Evolutionary conservation across 2,329 filamentous ascomycete species (phyloP).

Genomic region (Phoma sp.): DNA sequence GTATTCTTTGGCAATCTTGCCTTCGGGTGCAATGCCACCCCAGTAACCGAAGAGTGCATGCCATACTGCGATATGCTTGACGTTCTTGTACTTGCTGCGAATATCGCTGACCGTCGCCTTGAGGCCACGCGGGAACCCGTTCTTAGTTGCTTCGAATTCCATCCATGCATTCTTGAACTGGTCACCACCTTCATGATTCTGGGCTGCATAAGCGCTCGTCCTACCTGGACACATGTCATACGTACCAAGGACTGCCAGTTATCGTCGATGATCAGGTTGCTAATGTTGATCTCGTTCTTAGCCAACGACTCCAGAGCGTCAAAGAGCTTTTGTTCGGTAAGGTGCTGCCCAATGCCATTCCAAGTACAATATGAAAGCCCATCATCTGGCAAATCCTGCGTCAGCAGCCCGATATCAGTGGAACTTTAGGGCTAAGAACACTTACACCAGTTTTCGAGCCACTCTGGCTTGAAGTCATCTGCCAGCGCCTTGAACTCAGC

Average conservation of each 20-base stretch:
- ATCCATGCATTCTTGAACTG: conserved; percentile 64
- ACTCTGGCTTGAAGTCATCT: conserved; percentile 65
- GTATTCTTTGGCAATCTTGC: conserved; percentile 78
- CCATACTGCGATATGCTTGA: conserved; percentile 91
- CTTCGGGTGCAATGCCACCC: conserved; percentile 82
- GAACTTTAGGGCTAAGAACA: not conserved
- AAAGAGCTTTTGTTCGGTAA: conserved; percentile 82
- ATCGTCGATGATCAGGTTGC: conserved; percentile 92
- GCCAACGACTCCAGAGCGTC: conserved; percentile 76
- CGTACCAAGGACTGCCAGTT: conserved; percentile 69
- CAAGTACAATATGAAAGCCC: conserved; percentile 95
- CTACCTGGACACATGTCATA: not conserved
- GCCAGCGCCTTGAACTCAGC: conserved; percentile 57
- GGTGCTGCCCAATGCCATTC: conserved; percentile 86
- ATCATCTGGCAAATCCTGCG: conserved; percentile 61
- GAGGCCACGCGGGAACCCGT: conserved; percentile 81
- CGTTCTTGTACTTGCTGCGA: conserved; percentile 71
- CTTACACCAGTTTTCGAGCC: conserved; percentile 80
- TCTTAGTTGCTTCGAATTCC: conserved; percentile 83
- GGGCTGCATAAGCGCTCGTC: not conserved
- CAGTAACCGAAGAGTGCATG: conserved; percentile 73
- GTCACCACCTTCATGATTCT: conserved; percentile 56
- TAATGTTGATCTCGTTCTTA: conserved; percentile 75
- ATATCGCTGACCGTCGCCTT: conserved; percentile 74
- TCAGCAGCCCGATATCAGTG: not conserved